Evolutionary conservation across 495 filamentous ascomycete species (phyloP), one percentile per base, ranked within the genome.

Genomic region (Glarea lozoyensis): DNA sequence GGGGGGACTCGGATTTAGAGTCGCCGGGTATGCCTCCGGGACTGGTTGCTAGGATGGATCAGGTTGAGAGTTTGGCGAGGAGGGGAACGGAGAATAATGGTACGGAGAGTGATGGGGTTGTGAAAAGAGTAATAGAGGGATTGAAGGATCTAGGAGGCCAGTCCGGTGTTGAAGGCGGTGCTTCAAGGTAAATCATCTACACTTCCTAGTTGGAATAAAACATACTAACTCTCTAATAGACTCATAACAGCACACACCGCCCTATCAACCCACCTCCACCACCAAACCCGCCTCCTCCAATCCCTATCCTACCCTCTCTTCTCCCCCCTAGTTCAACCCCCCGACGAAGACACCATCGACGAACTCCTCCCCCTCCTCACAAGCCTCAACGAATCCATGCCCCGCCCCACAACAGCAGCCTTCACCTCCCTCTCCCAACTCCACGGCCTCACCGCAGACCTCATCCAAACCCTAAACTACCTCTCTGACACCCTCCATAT

Each of bases 401-500:
- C 69, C 31, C 70, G 64, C 17, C 71, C 64, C 55, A 65, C 69
- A 52, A 69, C 68, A 40, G 50, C 67, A 49, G 66, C 68, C 45
- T 68, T 67, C 58, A 65, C 68, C 67, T 87, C 60, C 15, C 60
- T 84, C 32, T 61, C 68, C 23, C 68, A 69, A 24, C 64, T 88
- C 9, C 78, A 81, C 54, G 55, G 69, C n/a, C 66, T 79, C 21
- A 94, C 88, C 0, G 62, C 79, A 18, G 86, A 92, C 31, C 73
- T 96, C 12, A 77, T 86, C 22, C 71, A 80, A 41, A 82, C 86
- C 2, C 79, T 98, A 33, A 84, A 84, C 45, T 78, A 84, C 50
- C 71, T 98, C 5, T 82, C 83, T n/a, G 92, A 98, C 58, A 88
- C 85, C 0, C 70, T 97, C 16, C 89, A 97, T 61, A 94, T 96